A percentile compares a stretch with the other conserved stretches of the same genome.
phyloP scores from a whole-genome alignment of 305 asterid species.

The Fraxinus angustifolia region DNA sequence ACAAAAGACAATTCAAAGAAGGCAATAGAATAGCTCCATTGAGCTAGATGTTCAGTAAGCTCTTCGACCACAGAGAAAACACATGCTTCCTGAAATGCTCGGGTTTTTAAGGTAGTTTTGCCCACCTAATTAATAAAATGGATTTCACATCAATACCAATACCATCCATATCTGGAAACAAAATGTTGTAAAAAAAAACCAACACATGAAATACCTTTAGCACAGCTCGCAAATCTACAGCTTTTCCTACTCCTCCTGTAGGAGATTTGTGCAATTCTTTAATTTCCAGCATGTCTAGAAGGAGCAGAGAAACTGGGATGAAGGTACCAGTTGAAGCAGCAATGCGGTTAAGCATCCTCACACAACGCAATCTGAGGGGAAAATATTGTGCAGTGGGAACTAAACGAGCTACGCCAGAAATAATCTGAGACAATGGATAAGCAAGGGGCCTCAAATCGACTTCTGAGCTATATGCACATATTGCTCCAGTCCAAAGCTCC shows the following conservation, averaged over 20 bases:
- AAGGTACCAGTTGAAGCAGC: constrained; percentile 71
- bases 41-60: constrained; percentile 82
- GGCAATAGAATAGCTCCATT: constrained; percentile 82
- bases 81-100: constrained; percentile 92
- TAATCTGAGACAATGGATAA: constrained; percentile 85
- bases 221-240: constrained; percentile 61
- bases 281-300: constrained; percentile 78
- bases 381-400: constrained; percentile 82
- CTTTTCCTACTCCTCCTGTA: constrained; percentile 89
- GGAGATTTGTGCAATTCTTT: constrained; percentile 86
- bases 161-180: not conserved
- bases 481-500: constrained; percentile 94
- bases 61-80: constrained; percentile 80
- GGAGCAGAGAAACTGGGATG: constrained; percentile 77
- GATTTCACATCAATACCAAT: not conserved
- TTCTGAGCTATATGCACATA: constrained; percentile 71
- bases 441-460: constrained; percentile 78
- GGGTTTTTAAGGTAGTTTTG: constrained; percentile 69
- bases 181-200: constrained; percentile 1
- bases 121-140: constrained; percentile 54
- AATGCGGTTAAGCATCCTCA: constrained; percentile 82
- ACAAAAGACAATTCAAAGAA: constrained; percentile 75
- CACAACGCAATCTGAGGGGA: constrained; percentile 88
- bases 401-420: constrained; percentile 81
- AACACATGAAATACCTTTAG: constrained; percentile 52